phyloP scores from a whole-genome alignment of 345 rosid species.

The Raphanus raphanistrum region DNA sequence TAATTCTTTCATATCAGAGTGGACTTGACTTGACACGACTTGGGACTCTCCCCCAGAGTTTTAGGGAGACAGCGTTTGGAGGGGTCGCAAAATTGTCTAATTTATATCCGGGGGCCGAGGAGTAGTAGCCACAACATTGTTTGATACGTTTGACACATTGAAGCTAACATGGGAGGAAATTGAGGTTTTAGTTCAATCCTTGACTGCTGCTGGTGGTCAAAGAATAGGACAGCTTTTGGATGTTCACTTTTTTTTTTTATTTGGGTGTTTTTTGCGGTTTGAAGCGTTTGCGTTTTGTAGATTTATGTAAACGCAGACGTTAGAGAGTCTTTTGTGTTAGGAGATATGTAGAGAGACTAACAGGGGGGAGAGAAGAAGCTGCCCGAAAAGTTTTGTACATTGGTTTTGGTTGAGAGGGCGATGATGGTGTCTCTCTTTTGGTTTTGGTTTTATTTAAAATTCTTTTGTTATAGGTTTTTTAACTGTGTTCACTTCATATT shows the following conservation, averaged over 20 bases:
- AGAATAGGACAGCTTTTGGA: constrained; percentile 29
- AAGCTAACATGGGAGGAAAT: constrained; percentile 28
- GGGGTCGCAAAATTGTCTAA: neutral
- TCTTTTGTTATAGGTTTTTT: constrained; percentile 21
- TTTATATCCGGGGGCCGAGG: constrained; percentile 14
- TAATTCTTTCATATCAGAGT: constrained; percentile 54
- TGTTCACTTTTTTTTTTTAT: neutral
- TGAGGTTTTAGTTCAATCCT: constrained; percentile 18
- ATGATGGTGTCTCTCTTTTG: neutral
- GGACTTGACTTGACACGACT: constrained; percentile 3
- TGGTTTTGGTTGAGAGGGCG: constrained; percentile 20
- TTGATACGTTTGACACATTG: constrained; percentile 39
- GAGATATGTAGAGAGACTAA: constrained; percentile 33
- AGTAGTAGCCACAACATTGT: constrained; percentile 33
- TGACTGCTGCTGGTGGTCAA: constrained; percentile 26
- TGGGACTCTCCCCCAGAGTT: constrained; percentile 11
- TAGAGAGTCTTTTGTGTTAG: constrained; percentile 28
- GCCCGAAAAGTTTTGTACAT: constrained; percentile 40
- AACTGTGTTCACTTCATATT: constrained; percentile 27
- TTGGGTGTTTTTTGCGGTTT: constrained; percentile 19
- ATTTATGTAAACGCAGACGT: constrained; percentile 31
- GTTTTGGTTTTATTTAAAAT: constrained; percentile 5
- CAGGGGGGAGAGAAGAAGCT: constrained; percentile 13
- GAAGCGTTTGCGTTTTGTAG: constrained; percentile 39
- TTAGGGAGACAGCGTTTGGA: constrained; percentile 22